Evolutionary conservation across 257 asterid genomes (phyloP), one percentile per base, ranked within the genome.

Genomic region (Lavandula angustifolia): DNA sequence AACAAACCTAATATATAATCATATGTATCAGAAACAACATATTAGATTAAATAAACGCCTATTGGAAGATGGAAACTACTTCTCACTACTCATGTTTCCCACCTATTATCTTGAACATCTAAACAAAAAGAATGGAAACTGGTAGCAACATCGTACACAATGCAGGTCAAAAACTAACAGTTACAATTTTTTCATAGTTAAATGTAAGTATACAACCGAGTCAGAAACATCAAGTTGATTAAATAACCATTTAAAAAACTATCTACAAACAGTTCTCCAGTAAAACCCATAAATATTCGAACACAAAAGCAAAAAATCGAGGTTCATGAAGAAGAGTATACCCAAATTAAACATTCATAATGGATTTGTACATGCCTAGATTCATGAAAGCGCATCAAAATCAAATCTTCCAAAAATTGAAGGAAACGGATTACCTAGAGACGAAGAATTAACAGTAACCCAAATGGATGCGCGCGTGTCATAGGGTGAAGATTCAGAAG

Each of bases 381-480:
- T 38, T 66, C 54, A 62, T 18, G 6, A 54, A 27, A 65, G 13
- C 37, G 4, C 14, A 18, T 43, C 2, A 9, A 69, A 38, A 27
- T 10, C 13, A 35, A 64, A 69, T 47, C 22, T 17, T 5, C 38
- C 34, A 58, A 0, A 53, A 42, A 70, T 59, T n/a, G 58, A 22
- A 44, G 48, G 55, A 17, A 11, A 12, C 35, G 27, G 50, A 27
- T 42, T 68, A 77, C 82, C 82, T 77, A 69, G 43, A 48, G 40
- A 14, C 11, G 65, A 70, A 52, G 44, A 59, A 69, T 68, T 13
- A 18, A 48, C 46, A 6, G 7, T 68, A 67, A 59, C 9, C 64
- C 48, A 63, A 41, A 49, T 49, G 49, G 63, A 64, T 57, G 41
- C 43, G n/a, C 65, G 55, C 37, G 66, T n/a, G 46, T 46, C 41